These are phyloP conservation scores for Apiospora aurea DNA, from an alignment of 2,329 filamentous ascomycete species.

Conservation along the genomic window DNA sequence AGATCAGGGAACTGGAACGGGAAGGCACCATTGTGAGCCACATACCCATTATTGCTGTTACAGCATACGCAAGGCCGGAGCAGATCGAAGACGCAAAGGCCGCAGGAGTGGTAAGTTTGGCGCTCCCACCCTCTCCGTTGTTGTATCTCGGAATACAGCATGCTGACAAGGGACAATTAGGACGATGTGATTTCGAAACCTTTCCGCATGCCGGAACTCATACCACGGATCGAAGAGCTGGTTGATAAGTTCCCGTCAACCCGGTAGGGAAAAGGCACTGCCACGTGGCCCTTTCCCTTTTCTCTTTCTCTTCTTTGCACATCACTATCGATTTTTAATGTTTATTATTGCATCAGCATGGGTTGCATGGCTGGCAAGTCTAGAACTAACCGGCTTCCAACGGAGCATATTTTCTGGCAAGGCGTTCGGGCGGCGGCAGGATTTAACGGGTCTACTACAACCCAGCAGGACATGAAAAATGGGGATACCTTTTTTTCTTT, in stretches of 20 bases:
- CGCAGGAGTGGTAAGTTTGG: constrained; percentile 71
- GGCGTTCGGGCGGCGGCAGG: constrained; percentile 16
- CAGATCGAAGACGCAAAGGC: constrained; percentile 75
- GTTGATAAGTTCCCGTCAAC: constrained; percentile 38
- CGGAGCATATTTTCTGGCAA: constrained; percentile 1
- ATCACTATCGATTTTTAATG: constrained; percentile 13
- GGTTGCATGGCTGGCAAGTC: constrained; percentile 11
- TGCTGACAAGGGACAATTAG: constrained; percentile 45
- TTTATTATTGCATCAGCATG: background rate
- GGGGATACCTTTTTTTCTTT: background rate
- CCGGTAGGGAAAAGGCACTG: background rate
- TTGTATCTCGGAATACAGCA: background rate
- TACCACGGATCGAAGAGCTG: constrained; percentile 70
- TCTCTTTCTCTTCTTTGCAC: background rate
- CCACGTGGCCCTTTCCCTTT: background rate
- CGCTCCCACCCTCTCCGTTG: background rate
- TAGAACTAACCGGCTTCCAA: constrained; percentile 12
- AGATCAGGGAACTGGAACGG: constrained; percentile 72
- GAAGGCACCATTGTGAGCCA: constrained; percentile 67
- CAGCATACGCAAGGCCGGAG: constrained; percentile 78
- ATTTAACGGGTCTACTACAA: background rate
- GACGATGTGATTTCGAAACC: constrained; percentile 83
- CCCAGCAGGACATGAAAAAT: constrained; percentile 1
- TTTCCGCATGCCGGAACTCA: constrained; percentile 75
- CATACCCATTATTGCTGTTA: constrained; percentile 84